phyloP scores from a whole-genome alignment of 1,139 yeast genomes.

The Saccharomyces hybrid region DNA sequence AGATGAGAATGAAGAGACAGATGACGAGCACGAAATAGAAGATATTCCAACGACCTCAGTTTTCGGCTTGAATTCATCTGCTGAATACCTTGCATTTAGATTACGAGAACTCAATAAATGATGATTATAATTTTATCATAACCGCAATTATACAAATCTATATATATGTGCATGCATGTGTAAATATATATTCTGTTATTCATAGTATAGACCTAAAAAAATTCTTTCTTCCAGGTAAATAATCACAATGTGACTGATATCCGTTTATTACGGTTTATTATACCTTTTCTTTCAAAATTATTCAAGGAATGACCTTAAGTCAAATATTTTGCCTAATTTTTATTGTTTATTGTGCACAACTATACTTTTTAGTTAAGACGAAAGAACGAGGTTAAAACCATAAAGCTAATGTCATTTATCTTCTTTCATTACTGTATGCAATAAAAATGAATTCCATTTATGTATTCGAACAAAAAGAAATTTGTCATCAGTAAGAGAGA shows the following conservation, averaged over 20 bases:
- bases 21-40: slow-evolving; percentile 10
- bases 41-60: slow-evolving; percentile 21
- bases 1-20: slow-evolving; percentile 8
- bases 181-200: background rate
- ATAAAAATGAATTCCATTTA: slow-evolving; percentile 53
- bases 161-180: background rate
- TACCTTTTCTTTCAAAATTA: too few species aligned
- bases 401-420: background rate
- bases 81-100: slow-evolving; percentile 24
- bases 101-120: slow-evolving; percentile 3
- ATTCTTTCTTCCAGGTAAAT: too few species aligned
- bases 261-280: too few species aligned
- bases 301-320: too few species aligned
- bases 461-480: slow-evolving; percentile 60
- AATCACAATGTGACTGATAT: too few species aligned
- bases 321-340: too few species aligned
- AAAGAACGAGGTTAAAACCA: too few species aligned
- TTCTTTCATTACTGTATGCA: slow-evolving; percentile 19
- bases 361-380: too few species aligned
- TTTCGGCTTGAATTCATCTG: slow-evolving; percentile 29
- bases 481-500: slow-evolving; percentile 53
- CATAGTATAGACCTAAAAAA: background rate
- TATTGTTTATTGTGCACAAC: too few species aligned
- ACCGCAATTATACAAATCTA: background rate
- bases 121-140: background rate